These are phyloP conservation scores for Ceriops zippeliana DNA, from an alignment of 345 rosid genomes.

Conservation along the genomic window DNA sequence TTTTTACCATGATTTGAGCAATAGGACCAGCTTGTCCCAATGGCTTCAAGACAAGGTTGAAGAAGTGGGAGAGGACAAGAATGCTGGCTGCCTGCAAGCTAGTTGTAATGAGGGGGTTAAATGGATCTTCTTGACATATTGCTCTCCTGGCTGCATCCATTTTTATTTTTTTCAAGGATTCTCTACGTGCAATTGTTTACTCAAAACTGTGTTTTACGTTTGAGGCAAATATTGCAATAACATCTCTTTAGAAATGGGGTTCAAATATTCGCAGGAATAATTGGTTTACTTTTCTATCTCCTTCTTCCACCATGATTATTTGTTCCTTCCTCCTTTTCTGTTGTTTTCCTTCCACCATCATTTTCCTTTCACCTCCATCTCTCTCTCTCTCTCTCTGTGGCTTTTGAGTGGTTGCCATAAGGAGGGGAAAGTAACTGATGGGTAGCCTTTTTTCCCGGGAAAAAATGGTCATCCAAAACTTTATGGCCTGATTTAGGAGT, in stretches of 20 bases:
- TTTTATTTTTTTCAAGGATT: not conserved
- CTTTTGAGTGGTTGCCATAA: not conserved
- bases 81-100: conserved; percentile 62
- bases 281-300: not conserved
- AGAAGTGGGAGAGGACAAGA: conserved; percentile 79
- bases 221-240: no score
- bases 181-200: no score
- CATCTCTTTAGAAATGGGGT: no score
- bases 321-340: no score
- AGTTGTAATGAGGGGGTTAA: conserved; percentile 69
- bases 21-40: conserved; percentile 79
- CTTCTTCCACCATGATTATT: not conserved
- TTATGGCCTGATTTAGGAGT: conserved; percentile 9
- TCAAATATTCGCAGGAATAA: no score
- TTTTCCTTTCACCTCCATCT: not conserved
- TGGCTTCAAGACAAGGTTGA: conserved; percentile 67
- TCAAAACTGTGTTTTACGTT: no score
- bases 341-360: no score
- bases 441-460: conserved; percentile 12
- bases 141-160: conserved; percentile 31
- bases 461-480: not conserved
- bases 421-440: not conserved
- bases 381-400: not conserved
- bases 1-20: conserved; percentile 71
- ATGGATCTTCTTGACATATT: conserved; percentile 34